Conservation (phyloP, 208 protist genomes). For the Crithidia bombi region DNA sequence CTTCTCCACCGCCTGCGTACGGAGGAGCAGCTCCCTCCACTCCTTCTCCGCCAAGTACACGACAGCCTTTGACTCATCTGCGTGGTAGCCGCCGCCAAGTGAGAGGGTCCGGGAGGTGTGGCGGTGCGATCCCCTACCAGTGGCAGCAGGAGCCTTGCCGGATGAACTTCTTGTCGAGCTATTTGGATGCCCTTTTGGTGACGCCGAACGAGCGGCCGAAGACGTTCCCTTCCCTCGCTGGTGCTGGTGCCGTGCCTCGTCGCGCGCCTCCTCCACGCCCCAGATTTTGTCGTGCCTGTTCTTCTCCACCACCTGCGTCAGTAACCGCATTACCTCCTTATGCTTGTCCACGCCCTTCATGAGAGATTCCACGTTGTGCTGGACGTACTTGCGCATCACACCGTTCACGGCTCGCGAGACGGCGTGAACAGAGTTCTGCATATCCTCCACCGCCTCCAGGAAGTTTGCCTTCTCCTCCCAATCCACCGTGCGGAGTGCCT, state of each 20-base stretch:
- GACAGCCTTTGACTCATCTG: conserved; percentile 52
- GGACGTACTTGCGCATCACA: conserved; percentile 75
- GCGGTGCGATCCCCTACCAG: neutral
- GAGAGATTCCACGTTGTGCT: conserved; percentile 68
- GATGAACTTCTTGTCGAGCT: neutral
- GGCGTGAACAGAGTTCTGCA: conserved; percentile 51
- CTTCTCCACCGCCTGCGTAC: conserved; percentile 37
- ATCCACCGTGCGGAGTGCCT: conserved; percentile 66
- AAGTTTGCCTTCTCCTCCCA: conserved; percentile 82
- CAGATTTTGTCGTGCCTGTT: conserved; percentile 81
- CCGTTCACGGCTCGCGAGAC: conserved; percentile 56
- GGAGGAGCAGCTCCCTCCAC: conserved; percentile 42
- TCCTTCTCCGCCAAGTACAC: conserved; percentile 57
- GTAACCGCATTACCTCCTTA: conserved; percentile 70
- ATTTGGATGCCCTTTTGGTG: neutral
- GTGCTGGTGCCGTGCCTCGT: conserved; percentile 41
- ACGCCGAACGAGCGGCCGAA: neutral
- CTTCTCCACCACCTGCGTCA: conserved; percentile 72
- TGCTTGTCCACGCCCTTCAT: conserved; percentile 74
- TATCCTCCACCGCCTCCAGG: conserved; percentile 55
- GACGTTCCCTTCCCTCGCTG: conserved; percentile 41
- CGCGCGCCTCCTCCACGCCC: conserved; percentile 33
- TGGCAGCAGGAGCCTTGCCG: neutral
- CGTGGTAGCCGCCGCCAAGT: conserved; percentile 62
- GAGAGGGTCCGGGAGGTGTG: conserved; percentile 29